These are phyloP conservation scores for Garcia nutans DNA, from an alignment of 345 rosid species.

Conservation along the genomic window DNA sequence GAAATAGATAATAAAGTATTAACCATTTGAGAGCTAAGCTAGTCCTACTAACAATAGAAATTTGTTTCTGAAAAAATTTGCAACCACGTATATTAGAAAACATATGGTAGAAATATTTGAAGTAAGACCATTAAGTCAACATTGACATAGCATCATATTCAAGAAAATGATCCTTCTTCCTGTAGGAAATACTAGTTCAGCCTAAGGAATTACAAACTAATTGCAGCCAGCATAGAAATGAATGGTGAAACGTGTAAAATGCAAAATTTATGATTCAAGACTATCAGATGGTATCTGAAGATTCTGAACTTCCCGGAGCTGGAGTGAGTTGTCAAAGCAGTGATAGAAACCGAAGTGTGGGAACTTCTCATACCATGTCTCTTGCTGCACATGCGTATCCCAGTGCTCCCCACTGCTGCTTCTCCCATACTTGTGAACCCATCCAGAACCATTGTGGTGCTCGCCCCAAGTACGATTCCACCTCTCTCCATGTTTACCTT, in stretches of 20 bases:
- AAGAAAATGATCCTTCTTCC: neutral
- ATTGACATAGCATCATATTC: neutral
- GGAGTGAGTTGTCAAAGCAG: slow-evolving; percentile 83
- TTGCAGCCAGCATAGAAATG: neutral
- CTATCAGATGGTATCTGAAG: slow-evolving; percentile 67
- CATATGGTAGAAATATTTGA: neutral
- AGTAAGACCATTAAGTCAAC: neutral
- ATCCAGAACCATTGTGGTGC: slow-evolving; percentile 80
- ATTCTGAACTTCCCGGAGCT: slow-evolving; percentile 69
- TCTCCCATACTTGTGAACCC: slow-evolving; percentile 96
- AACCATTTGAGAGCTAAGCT: too few species aligned
- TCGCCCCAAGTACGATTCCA: slow-evolving; percentile 99
- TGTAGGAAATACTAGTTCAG: neutral
- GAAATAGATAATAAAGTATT: too few species aligned
- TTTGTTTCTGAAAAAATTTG: neutral
- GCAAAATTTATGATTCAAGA: slow-evolving; percentile 14
- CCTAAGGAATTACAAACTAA: neutral
- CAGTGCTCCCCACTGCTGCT: slow-evolving; percentile 96
- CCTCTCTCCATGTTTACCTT: slow-evolving; percentile 70
- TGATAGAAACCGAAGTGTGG: slow-evolving; percentile 93
- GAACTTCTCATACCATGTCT: slow-evolving; percentile 93
- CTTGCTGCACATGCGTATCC: slow-evolving; percentile 75
- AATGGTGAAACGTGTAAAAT: neutral
- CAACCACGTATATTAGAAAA: neutral
- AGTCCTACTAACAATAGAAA: neutral